Evolutionary conservation across 306 rosid species (phyloP).

Genomic region (Arachis stenosperma): DNA sequence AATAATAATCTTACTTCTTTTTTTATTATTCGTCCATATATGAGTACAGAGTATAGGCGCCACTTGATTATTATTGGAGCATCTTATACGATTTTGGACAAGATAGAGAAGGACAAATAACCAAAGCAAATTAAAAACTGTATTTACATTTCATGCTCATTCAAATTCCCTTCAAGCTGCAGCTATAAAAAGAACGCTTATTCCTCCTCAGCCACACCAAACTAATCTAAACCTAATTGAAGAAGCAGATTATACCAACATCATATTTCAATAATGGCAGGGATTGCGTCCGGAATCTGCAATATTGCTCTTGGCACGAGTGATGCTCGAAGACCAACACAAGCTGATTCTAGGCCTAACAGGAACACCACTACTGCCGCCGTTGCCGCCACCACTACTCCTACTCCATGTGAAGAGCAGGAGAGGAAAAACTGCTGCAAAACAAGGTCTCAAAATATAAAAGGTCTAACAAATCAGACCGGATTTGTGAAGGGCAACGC

Average conservation of each 20-base stretch:
- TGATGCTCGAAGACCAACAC: conserved; percentile 13
- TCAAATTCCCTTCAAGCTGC: conserved; percentile 1
- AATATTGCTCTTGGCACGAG: conserved; percentile 36
- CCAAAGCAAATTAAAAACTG: conserved; percentile 10
- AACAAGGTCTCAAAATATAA: conserved; percentile 31
- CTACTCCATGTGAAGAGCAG: conserved; percentile 1
- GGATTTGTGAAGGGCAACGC: conserved; percentile 51
- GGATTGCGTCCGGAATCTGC: conserved; percentile 41
- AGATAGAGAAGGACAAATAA: neutral
- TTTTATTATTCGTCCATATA: neutral
- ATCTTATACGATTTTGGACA: neutral
- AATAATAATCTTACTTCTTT: conserved; percentile 9
- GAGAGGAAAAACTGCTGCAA: neutral
- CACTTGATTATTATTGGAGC: neutral
- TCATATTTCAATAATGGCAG: conserved; percentile 38
- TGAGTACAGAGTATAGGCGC: neutral
- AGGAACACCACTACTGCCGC: neutral
- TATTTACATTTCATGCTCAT: conserved; percentile 27
- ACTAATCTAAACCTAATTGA: neutral
- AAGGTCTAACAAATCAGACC: conserved; percentile 50
- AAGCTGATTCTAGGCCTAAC: conserved; percentile 14
- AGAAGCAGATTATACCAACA: neutral
- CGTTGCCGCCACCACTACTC: neutral
- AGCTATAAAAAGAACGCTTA: conserved; percentile 30
- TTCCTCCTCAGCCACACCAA: conserved; percentile 19